Conservation (phyloP, 768 basidiomycete species). For the Cytidiella melzeri region DNA sequence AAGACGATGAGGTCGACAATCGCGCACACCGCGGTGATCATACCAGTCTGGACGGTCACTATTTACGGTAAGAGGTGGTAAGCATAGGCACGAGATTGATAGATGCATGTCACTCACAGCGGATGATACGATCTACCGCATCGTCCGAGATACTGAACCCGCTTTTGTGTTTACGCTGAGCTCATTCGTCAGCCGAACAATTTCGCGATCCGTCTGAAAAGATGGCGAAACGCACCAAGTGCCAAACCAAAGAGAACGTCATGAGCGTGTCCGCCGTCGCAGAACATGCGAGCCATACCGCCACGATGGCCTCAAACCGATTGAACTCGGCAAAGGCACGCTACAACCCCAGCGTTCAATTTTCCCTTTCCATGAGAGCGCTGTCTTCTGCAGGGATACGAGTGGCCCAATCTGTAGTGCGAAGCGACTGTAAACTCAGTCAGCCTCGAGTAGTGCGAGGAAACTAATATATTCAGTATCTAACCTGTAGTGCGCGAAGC, state of each 20-base stretch:
- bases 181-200: not conserved
- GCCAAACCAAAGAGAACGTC: constrained; percentile 34
- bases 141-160: constrained; percentile 33
- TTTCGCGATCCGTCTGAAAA: not conserved
- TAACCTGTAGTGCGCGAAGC: no score
- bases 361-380: no score
- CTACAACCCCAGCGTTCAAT: no score
- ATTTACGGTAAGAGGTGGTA: not conserved
- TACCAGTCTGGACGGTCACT: constrained; percentile 30
- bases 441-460: no score
- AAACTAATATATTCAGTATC: no score
- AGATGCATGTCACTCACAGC: constrained; percentile 17
- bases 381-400: no score
- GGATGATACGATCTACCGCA: constrained; percentile 33
- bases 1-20: constrained; percentile 25
- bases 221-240: constrained; percentile 30
- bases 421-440: no score
- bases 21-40: constrained; percentile 24
- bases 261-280: constrained; percentile 43
- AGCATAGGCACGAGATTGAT: not conserved
- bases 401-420: no score
- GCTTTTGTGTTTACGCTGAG: constrained; percentile 30
- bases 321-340: constrained; percentile 22
- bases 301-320: constrained; percentile 26
- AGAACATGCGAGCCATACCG: constrained; percentile 39